These are phyloP conservation scores for Cadophora gregata DNA, from an alignment of 2,329 filamentous ascomycete species.

Conservation along the genomic window DNA sequence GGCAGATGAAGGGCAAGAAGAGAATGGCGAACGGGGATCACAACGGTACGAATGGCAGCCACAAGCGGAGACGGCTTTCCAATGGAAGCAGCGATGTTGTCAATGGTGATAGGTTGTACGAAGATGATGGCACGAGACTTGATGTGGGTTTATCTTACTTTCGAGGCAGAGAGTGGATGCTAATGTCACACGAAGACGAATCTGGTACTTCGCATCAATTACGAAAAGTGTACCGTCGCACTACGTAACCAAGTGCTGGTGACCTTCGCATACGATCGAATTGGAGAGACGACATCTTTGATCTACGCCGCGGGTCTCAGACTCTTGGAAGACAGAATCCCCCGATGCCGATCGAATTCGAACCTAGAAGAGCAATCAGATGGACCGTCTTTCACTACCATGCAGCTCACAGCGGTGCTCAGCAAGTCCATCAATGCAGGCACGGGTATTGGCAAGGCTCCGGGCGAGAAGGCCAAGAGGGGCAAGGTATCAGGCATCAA, in stretches of 20 bases:
- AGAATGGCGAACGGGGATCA: conserved; percentile 46
- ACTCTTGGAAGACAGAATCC: conserved; percentile 70
- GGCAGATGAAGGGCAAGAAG: conserved; percentile 59
- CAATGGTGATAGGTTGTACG: conserved; percentile 47
- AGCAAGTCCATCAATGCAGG: conserved; percentile 59
- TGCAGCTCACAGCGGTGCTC: conserved; percentile 62
- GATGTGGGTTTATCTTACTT: conserved; percentile 54
- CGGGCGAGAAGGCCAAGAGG: conserved; percentile 53
- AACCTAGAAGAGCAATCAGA: conserved; percentile 44
- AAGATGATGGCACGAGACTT: conserved; percentile 52
- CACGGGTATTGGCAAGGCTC: conserved; percentile 61
- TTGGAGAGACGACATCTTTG: conserved; percentile 76
- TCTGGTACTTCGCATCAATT: conserved; percentile 79
- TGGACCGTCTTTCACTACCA: conserved; percentile 54
- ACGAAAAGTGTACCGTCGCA: conserved; percentile 82
- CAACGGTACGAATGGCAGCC: conserved; percentile 38
- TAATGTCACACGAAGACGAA: conserved; percentile 60
- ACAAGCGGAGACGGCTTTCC: conserved; percentile 61
- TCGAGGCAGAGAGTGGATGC: conserved; percentile 30
- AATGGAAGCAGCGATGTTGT: conserved; percentile 50
- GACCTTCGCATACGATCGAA: conserved; percentile 70
- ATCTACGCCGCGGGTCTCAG: conserved; percentile 79
- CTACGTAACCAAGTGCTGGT: conserved; percentile 81
- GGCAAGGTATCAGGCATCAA: conserved; percentile 32
- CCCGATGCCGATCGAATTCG: conserved; percentile 68